Evolutionary conservation across 1,284 basidiomycete genomes (phyloP).

Genomic region (Prillingera fragicola): DNA sequence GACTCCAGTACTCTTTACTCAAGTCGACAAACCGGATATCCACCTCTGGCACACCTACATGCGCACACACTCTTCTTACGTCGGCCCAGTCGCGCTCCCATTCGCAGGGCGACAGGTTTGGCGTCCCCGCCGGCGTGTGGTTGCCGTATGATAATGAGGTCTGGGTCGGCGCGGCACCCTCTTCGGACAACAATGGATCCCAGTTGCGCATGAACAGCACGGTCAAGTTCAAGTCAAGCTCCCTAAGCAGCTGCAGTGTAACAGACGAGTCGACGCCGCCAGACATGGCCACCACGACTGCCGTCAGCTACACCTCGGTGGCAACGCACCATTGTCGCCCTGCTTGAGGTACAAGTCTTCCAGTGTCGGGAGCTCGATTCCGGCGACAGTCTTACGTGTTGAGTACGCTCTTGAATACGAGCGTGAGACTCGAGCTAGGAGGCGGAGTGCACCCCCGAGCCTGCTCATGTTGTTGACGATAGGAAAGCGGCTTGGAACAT

Average conservation of each 20-base stretch:
- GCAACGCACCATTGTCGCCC: conserved; percentile 55
- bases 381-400: background rate
- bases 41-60: conserved; percentile 60
- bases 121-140: conserved; percentile 40
- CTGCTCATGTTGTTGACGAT: background rate
- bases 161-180: background rate
- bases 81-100: conserved; percentile 96
- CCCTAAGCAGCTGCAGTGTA: conserved; percentile 65
- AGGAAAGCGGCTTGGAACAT: background rate
- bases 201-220: conserved; percentile 96
- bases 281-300: conserved; percentile 88
- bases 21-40: conserved; percentile 64
- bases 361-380: conserved; percentile 18
- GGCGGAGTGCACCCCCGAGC: no score
- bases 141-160: conserved; percentile 8
- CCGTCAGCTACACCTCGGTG: background rate
- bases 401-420: no score
- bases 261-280: conserved; percentile 95
- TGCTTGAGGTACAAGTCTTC: conserved; percentile 39
- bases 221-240: conserved; percentile 69
- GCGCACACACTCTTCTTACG: conserved; percentile 69
- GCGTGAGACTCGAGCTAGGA: no score
- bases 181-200: conserved; percentile 53
- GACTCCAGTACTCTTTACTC: conserved; percentile 77
- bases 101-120: conserved; percentile 75